These are phyloP conservation scores for Colletotrichum tofieldiae DNA, from an alignment of 2,329 filamentous ascomycete genomes.

Conservation along the genomic window DNA sequence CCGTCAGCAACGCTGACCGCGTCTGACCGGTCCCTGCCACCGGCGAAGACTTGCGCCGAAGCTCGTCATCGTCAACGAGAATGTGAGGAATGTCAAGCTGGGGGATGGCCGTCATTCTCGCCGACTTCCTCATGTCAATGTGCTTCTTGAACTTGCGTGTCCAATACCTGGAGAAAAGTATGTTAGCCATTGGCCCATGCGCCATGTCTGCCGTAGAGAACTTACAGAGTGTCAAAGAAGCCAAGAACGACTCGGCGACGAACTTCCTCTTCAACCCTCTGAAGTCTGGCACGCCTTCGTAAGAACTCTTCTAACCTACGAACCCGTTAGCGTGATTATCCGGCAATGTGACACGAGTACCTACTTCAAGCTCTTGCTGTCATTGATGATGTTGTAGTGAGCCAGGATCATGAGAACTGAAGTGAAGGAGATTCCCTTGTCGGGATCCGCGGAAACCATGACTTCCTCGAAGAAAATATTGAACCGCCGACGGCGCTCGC, in stretches of 20 bases:
- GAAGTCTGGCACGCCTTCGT: conserved; percentile 88
- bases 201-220: conserved; percentile 27
- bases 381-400: conserved; percentile 98
- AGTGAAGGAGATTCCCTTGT: conserved; percentile 92
- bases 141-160: conserved; percentile 84
- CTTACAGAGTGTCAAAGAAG: conserved; percentile 93
- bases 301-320: conserved; percentile 91
- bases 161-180: conserved; percentile 75
- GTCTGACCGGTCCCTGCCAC: conserved; percentile 48
- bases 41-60: conserved; percentile 45
- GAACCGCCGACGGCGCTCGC: conserved; percentile 82
- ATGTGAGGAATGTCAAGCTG: conserved; percentile 91
- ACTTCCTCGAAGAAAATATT: conserved; percentile 99
- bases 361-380: conserved; percentile 92
- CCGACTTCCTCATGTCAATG: conserved; percentile 79
- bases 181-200: conserved; percentile 44
- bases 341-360: conserved; percentile 45
- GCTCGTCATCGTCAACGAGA: conserved; percentile 80
- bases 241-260: conserved; percentile 90
- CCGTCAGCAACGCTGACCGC: conserved; percentile 53
- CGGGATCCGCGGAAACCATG: conserved; percentile 91
- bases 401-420: conserved; percentile 95
- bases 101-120: conserved; percentile 84
- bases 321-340: neutral
- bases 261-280: conserved; percentile 95